Conservation (phyloP, 2,329 filamentous ascomycete genomes). For the Emydomyces testavorans region DNA sequence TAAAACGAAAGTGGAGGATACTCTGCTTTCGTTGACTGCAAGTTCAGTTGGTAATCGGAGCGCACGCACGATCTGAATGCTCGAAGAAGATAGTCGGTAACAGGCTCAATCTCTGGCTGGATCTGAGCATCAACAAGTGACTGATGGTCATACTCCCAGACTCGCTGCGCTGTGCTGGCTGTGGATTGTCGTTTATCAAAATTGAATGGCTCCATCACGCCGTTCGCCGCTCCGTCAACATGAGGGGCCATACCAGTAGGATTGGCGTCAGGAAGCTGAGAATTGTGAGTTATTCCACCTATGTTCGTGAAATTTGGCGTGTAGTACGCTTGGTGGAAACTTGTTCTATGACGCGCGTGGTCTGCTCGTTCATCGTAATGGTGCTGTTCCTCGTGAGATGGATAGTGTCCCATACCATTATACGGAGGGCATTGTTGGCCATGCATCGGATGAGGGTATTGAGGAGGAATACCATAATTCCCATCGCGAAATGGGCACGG, state of each 20-base stretch:
- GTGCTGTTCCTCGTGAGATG: background rate
- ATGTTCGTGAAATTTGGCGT: background rate
- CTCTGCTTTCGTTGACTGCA: slow-evolving; percentile 17
- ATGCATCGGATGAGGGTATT: background rate
- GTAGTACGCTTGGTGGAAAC: too few species aligned
- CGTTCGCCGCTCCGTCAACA: background rate
- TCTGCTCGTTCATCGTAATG: background rate
- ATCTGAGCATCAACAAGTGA: background rate
- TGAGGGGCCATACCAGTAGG: background rate
- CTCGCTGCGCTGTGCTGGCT: background rate
- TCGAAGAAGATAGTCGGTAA: slow-evolving; percentile 14
- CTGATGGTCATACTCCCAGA: background rate
- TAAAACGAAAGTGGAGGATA: slow-evolving; percentile 17
- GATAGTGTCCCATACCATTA: background rate
- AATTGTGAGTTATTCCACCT: too few species aligned
- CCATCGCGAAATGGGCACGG: background rate
- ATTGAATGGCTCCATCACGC: background rate
- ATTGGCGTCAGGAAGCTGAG: background rate
- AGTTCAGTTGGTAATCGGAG: slow-evolving; percentile 18
- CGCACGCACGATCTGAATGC: slow-evolving; percentile 15
- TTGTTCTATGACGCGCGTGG: too few species aligned
- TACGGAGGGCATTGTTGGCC: background rate
- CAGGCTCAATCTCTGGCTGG: background rate
- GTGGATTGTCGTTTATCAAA: background rate
- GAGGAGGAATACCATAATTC: background rate